phyloP scores from a whole-genome alignment of 768 basidiomycete genomes.

The Psilocybe subaeruginosa region DNA sequence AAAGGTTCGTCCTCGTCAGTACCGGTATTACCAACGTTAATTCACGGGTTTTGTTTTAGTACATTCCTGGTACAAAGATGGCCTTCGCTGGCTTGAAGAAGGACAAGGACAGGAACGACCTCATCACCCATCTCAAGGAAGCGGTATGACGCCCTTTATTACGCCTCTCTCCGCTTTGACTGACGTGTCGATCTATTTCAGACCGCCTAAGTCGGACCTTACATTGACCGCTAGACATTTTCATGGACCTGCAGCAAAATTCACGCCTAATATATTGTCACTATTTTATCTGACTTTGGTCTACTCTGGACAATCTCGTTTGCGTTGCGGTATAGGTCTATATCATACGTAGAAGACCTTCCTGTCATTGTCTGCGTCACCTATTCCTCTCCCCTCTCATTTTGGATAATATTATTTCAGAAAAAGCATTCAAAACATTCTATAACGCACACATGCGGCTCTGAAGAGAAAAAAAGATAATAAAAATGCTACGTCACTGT shows the following conservation, averaged over 20 bases:
- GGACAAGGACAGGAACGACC: constrained; percentile 95
- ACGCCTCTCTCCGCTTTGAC: neutral
- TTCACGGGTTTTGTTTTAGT: constrained; percentile 43
- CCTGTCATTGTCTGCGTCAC: constrained; percentile 1
- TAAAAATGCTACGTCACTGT: neutral
- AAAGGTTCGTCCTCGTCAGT: constrained; percentile 59
- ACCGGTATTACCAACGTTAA: neutral
- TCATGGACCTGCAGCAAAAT: constrained; percentile 12
- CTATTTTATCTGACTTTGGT: neutral
- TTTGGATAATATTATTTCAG: constrained; percentile 1
- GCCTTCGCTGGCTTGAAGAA: constrained; percentile 99
- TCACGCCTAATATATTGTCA: constrained; percentile 14
- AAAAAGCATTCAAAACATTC: neutral
- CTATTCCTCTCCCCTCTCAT: constrained; percentile 8
- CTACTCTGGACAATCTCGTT: neutral
- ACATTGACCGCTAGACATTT: constrained; percentile 7
- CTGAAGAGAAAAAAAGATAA: too few relatives aligned
- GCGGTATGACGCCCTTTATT: constrained; percentile 47
- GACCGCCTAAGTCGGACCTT: constrained; percentile 23
- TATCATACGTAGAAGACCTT: constrained; percentile 22
- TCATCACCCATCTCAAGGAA: constrained; percentile 83
- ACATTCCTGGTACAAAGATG: constrained; percentile 98
- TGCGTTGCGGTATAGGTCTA: constrained; percentile 15
- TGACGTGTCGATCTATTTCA: constrained; percentile 3
- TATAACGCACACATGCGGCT: too few relatives aligned